Evolutionary conservation across 1,284 basidiomycete genomes (phyloP), one percentile per base, ranked within the genome.

Genomic region (Uromyces viciae-fabae): DNA sequence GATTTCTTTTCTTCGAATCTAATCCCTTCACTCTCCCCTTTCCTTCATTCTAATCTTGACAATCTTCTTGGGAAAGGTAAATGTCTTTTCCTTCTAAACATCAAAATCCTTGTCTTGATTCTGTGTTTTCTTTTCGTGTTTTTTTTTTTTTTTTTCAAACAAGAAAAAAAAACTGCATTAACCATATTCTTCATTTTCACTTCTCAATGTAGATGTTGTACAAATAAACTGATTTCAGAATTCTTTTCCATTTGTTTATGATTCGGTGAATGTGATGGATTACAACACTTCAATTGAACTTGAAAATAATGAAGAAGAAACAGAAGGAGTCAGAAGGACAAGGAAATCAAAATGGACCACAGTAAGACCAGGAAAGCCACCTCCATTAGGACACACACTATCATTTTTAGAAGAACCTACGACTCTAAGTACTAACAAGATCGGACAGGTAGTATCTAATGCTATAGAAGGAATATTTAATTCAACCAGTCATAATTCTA

Each of bases 341-440:
- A 25, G 14, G 38, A 11, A 8, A 3, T 64, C 74, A 11, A 64
- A 62, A 49, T 76, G 74, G 74, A 76, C 74, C 31, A 76, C 74
- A 11, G 74, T 76, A 22, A 14, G 74, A 49, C 74, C 74, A 9
- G 74, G 74, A 4, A 42, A 33, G 11, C 74, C 74, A 33, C 74
- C 74, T 4, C 74, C 56, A 14, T 33, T 76, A 8, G 19, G 28
- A 17, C 49, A 62, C 15, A 22, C 42, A 28, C 40, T 76, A n/a
- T 15, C 46, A n/a, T 76, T 76, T n/a, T 62, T 76, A 19, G 74
- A 76, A 49, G 38, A 62, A 25, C 3, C 69, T 17, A n/a, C 69
- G 33, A 73, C 52, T 7, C 8, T 19, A 49, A 11, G 46, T 22
- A 54, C 46, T 1, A 52, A 73, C 11, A 73, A 73, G 33, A 4